Percentiles rank a stretch among this genome's conserved stretches.
Evolutionary conservation across 176 grass and related monocot species (phyloP).

Genomic region (Chrysopogon serrulatus): DNA sequence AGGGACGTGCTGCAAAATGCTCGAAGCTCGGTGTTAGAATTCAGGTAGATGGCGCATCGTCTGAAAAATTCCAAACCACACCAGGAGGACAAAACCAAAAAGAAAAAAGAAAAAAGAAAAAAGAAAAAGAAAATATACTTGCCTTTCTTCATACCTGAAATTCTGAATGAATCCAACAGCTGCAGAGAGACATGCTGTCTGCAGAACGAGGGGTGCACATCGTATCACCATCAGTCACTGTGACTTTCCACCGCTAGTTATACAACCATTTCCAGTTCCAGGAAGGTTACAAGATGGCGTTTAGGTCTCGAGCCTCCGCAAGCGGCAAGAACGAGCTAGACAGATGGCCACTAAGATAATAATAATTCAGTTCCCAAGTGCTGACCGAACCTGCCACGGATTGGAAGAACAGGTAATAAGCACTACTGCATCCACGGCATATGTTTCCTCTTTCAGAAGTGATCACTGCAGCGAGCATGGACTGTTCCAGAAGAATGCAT

Average conservation of each 20-base stretch:
- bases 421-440: not conserved
- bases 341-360: not conserved
- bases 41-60: no score
- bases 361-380: not conserved
- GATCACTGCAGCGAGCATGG: not conserved
- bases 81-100: no score
- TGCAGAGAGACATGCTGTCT: not conserved
- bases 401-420: not conserved
- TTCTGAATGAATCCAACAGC: not conserved
- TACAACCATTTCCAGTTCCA: not conserved
- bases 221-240: not conserved
- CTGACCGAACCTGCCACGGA: not conserved
- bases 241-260: not conserved
- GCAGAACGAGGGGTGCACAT: not conserved
- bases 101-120: no score
- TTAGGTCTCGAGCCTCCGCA: constrained; percentile 17
- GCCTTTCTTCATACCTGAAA: not conserved
- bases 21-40: no score
- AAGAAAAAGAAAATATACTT: not conserved
- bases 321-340: no score
- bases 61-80: no score
- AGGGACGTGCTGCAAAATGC: no score
- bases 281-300: not conserved
- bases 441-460: not conserved
- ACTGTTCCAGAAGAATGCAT: not conserved